These are phyloP conservation scores for Nigrospora osmanthi DNA, from an alignment of 2,329 filamentous ascomycete species.

Conservation along the genomic window DNA sequence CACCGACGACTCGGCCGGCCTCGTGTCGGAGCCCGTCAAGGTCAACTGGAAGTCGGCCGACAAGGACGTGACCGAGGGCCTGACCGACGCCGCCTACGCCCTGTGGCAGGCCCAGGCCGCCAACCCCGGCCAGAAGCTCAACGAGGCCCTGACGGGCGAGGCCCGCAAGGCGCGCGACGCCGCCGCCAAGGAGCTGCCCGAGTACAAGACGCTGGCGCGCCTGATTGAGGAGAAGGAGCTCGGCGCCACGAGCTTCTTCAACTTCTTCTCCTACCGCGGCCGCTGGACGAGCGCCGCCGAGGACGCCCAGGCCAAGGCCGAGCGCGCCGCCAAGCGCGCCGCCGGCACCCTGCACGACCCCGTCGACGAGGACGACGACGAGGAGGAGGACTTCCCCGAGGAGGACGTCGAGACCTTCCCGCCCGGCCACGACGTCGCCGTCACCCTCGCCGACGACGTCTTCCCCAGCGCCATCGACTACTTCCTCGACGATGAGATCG, in stretches of 20 bases:
- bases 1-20: constrained; percentile 47
- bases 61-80: constrained; percentile 55
- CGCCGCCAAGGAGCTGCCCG: constrained; percentile 15
- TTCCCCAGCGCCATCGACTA: constrained; percentile 18
- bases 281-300: constrained; percentile 54
- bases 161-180: constrained; percentile 16
- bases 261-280: constrained; percentile 60
- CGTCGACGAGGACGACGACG: constrained; percentile 25
- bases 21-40: constrained; percentile 60
- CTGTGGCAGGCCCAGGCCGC: constrained; percentile 49
- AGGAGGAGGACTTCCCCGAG: constrained; percentile 22
- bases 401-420: constrained; percentile 21
- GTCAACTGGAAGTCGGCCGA: constrained; percentile 55
- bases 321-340: constrained; percentile 33
- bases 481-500: constrained; percentile 16
- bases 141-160: constrained; percentile 20
- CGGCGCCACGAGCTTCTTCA: constrained; percentile 54
- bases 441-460: constrained; percentile 18
- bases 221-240: constrained; percentile 12
- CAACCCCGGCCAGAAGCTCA: constrained; percentile 21
- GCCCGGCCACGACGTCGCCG: constrained; percentile 18
- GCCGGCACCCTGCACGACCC: constrained; percentile 21
- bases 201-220: constrained; percentile 15
- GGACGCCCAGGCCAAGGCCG: constrained; percentile 42
- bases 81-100: constrained; percentile 51